Evolutionary conservation across 345 rosid species (phyloP).

Genomic region (Toxicodendron radicans): DNA sequence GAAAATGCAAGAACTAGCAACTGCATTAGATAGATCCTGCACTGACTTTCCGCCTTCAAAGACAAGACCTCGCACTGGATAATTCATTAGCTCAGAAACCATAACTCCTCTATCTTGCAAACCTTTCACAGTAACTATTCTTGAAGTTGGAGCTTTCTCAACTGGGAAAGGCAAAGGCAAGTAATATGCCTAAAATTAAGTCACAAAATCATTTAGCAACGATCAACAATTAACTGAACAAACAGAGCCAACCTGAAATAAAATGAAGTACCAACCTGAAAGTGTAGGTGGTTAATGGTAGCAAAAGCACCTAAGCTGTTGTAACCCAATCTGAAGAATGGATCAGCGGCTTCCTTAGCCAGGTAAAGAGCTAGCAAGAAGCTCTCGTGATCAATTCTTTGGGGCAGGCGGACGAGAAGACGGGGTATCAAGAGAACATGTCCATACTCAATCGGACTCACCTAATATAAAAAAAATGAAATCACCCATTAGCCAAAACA

Average conservation of each 20-base stretch:
- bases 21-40: constrained; percentile 30
- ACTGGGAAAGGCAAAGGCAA: constrained; percentile 39
- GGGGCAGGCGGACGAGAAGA: constrained; percentile 49
- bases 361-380: constrained; percentile 50
- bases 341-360: constrained; percentile 50
- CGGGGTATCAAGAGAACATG: constrained; percentile 54
- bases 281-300: constrained; percentile 62
- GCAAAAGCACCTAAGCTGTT: constrained; percentile 67
- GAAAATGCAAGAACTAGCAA: constrained; percentile 43
- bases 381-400: constrained; percentile 52
- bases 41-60: constrained; percentile 36
- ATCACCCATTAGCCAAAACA: neutral
- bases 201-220: neutral
- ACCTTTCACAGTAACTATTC: constrained; percentile 21
- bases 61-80: constrained; percentile 49
- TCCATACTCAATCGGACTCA: constrained; percentile 60
- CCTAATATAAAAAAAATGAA: constrained; percentile 28
- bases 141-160: constrained; percentile 41
- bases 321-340: constrained; percentile 56
- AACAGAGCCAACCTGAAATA: neutral
- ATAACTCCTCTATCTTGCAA: constrained; percentile 24
- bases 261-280: constrained; percentile 31
- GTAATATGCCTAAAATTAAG: constrained; percentile 42
- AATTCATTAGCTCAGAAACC: constrained; percentile 37
- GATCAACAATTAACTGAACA: neutral